These are phyloP conservation scores for Penicillium rolfsii DNA, from an alignment of 2,329 filamentous ascomycete genomes.

Conservation along the genomic window DNA sequence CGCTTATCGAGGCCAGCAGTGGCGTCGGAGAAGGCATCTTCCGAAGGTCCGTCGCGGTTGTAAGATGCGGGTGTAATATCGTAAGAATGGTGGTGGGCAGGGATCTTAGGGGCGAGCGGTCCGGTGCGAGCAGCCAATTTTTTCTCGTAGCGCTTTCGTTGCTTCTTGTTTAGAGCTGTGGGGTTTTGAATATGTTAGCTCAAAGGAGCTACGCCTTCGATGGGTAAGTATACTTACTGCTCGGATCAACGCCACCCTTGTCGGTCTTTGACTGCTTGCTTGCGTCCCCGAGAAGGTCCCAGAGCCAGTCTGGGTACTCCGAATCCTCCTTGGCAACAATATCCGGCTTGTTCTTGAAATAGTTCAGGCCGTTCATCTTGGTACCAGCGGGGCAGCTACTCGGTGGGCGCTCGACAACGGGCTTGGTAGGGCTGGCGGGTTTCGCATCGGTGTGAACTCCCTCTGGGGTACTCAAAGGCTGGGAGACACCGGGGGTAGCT, in stretches of 20 bases:
- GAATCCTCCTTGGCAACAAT: slow-evolving; percentile 50
- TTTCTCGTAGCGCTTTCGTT: slow-evolving; percentile 52
- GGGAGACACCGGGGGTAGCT: slow-evolving; percentile 45
- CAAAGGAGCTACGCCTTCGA: neutral
- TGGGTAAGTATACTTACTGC: slow-evolving; percentile 38
- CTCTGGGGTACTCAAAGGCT: slow-evolving; percentile 46
- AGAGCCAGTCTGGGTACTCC: slow-evolving; percentile 55
- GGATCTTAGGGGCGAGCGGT: slow-evolving; percentile 45
- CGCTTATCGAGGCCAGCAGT: slow-evolving; percentile 43
- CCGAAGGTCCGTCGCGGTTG: slow-evolving; percentile 32
- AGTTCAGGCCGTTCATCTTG: slow-evolving; percentile 48
- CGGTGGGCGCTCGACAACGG: slow-evolving; percentile 33
- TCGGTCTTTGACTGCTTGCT: slow-evolving; percentile 37
- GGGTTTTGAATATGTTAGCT: slow-evolving; percentile 1
- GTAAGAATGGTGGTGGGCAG: slow-evolving; percentile 50
- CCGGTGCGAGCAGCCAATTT: slow-evolving; percentile 49
- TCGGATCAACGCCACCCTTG: slow-evolving; percentile 44
- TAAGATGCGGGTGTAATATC: slow-evolving; percentile 49
- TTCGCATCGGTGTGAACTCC: slow-evolving; percentile 34
- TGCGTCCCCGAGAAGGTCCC: slow-evolving; percentile 47
- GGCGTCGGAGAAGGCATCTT: slow-evolving; percentile 38
- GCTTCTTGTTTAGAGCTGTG: slow-evolving; percentile 52
- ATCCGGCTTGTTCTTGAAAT: slow-evolving; percentile 52
- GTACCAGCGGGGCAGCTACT: slow-evolving; percentile 48
- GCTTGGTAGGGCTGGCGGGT: slow-evolving; percentile 34